Conservation (phyloP, 78 protist genomes). For the Dictyostelium capitatum region DNA sequence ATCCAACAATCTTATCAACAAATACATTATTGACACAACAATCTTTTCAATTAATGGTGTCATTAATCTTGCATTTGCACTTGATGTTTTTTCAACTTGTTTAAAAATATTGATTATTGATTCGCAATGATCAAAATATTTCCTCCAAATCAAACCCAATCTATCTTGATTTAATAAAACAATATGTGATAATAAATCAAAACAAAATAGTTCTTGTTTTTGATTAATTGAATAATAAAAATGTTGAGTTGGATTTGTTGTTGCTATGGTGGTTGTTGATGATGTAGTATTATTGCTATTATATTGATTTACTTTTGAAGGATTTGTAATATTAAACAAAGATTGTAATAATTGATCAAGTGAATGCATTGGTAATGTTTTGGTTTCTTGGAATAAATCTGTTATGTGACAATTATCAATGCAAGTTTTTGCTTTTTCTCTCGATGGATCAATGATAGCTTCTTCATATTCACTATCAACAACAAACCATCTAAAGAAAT, state of each 20-base stretch:
- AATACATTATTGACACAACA: slow-evolving; percentile 45
- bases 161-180: slow-evolving; percentile 46
- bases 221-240: background rate
- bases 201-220: slow-evolving; percentile 64
- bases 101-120: slow-evolving; percentile 29
- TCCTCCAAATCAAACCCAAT: slow-evolving; percentile 13
- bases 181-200: slow-evolving; percentile 69
- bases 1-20: slow-evolving; percentile 33
- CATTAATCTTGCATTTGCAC: background rate
- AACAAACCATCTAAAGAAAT: slow-evolving; percentile 40
- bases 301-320: background rate
- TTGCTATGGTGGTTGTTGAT: background rate
- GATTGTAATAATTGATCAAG: slow-evolving; percentile 60
- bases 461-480: slow-evolving; percentile 21
- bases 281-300: background rate
- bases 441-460: background rate
- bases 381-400: slow-evolving; percentile 63
- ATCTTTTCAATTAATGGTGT: slow-evolving; percentile 34
- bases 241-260: background rate
- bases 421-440: slow-evolving; percentile 68
- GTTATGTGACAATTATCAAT: slow-evolving; percentile 66
- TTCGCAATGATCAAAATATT: slow-evolving; percentile 31
- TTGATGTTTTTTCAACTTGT: background rate
- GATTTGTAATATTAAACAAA: slow-evolving; percentile 32
- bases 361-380: slow-evolving; percentile 47